Percentiles rank a stretch among this genome's conserved stretches.
phyloP scores from a whole-genome alignment of 2,329 filamentous ascomycete genomes.

The Cytospora piceicola region DNA sequence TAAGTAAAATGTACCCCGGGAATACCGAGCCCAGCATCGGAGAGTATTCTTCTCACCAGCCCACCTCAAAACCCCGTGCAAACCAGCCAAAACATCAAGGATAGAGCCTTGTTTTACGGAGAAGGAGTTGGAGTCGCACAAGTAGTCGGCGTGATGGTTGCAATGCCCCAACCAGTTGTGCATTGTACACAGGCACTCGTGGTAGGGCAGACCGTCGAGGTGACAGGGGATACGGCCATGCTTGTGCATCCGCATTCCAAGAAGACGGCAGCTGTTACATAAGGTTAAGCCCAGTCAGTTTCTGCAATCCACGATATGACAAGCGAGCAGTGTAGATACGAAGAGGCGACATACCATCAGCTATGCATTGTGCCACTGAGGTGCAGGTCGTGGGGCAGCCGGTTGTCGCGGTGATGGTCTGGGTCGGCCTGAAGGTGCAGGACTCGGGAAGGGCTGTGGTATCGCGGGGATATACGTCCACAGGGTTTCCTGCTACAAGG shows the following conservation, averaged over 20 bases:
- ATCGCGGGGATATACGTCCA: background rate
- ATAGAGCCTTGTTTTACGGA: background rate
- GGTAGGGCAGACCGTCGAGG: slow-evolving; percentile 21
- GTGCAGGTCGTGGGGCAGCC: slow-evolving; percentile 20
- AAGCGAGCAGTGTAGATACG: background rate
- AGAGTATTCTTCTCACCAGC: too few relatives aligned
- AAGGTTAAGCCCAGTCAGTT: background rate
- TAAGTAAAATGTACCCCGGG: too few relatives aligned
- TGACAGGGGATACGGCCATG: slow-evolving; percentile 6
- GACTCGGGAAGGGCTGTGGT: background rate
- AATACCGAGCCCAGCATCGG: too few relatives aligned
- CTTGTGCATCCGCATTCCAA: slow-evolving; percentile 16
- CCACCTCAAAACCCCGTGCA: too few relatives aligned
- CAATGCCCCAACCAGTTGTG: slow-evolving; percentile 20
- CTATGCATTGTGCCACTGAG: background rate
- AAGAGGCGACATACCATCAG: slow-evolving; percentile 7
- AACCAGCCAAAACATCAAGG: too few relatives aligned
- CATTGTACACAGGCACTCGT: slow-evolving; percentile 19
- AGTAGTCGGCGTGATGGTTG: background rate
- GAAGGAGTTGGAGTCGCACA: slow-evolving; percentile 7
- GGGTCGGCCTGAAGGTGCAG: slow-evolving; percentile 19
- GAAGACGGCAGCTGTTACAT: background rate
- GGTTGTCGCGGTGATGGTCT: slow-evolving; percentile 22
- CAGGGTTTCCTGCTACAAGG: background rate
- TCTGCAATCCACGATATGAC: too few relatives aligned